Percentiles rank a stretch among this genome's conserved stretches.
Evolutionary conservation across 495 filamentous ascomycete species (phyloP).

Genomic region (Wilcoxina mikolae): DNA sequence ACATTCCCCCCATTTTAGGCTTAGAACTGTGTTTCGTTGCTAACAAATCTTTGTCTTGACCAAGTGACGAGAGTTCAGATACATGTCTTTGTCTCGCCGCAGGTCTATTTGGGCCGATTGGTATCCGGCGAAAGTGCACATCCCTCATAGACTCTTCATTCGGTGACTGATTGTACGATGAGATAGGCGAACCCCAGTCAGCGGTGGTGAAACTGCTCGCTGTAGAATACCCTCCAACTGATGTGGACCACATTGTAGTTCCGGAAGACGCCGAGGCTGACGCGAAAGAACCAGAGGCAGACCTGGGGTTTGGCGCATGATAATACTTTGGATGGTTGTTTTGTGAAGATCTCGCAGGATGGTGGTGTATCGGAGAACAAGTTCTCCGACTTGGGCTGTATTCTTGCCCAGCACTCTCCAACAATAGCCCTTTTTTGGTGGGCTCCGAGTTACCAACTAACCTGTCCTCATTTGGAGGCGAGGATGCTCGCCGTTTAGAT

Average conservation of each 20-base stretch:
- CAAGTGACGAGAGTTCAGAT: constrained; percentile 14
- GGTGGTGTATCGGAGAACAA: constrained; percentile 23
- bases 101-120: neutral
- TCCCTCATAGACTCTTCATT: neutral
- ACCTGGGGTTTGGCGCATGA: constrained; percentile 15
- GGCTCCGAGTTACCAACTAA: constrained; percentile 18
- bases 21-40: constrained; percentile 18
- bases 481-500: constrained; percentile 26
- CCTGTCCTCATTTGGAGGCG: constrained; percentile 24
- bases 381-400: constrained; percentile 21
- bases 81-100: constrained; percentile 15
- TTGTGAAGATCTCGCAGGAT: constrained; percentile 8
- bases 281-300: constrained; percentile 20
- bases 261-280: constrained; percentile 18
- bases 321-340: constrained; percentile 16
- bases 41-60: constrained; percentile 16
- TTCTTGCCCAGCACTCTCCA: constrained; percentile 19
- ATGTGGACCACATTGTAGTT: constrained; percentile 23
- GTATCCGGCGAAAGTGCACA: neutral
- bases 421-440: constrained; percentile 20
- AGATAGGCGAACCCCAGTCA: constrained; percentile 21
- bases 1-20: constrained; percentile 20
- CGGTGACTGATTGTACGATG: neutral
- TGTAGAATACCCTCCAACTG: constrained; percentile 18
- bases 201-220: constrained; percentile 24